These are phyloP conservation scores for Escallonia rubra DNA, from an alignment of 129 eudicot species.

Conservation along the genomic window DNA sequence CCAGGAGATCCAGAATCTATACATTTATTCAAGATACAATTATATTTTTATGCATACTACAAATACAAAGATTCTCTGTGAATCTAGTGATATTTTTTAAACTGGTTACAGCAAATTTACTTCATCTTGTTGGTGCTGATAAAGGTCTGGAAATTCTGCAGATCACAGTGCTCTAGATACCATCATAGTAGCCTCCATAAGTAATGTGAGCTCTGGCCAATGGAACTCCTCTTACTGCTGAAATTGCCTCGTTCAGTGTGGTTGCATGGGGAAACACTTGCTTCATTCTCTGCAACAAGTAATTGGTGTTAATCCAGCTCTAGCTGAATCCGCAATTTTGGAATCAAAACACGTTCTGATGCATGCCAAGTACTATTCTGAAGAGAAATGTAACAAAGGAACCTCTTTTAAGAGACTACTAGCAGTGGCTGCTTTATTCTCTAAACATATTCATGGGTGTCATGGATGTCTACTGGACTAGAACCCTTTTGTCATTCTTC, in stretches of 20 bases:
- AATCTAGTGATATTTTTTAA: too few relatives aligned
- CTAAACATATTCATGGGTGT: too few relatives aligned
- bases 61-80: too few relatives aligned
- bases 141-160: conserved; percentile 3
- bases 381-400: not conserved
- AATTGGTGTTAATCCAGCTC: not conserved
- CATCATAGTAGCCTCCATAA: conserved; percentile 71
- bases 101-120: too few relatives aligned
- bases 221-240: conserved; percentile 67
- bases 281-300: conserved; percentile 57
- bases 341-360: conserved; percentile 3
- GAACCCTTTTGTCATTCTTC: too few relatives aligned
- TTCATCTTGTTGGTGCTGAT: too few relatives aligned
- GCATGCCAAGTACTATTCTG: not conserved
- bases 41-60: too few relatives aligned
- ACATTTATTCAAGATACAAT: not conserved
- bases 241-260: conserved; percentile 58
- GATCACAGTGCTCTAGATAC: conserved; percentile 20
- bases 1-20: not conserved
- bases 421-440: too few relatives aligned
- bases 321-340: not conserved
- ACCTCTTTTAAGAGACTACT: not conserved
- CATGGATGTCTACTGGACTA: too few relatives aligned
- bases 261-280: conserved; percentile 57
- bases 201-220: conserved; percentile 81